Conservation (phyloP, 352 stramenopile species). For the Pythium angustatum region DNA sequence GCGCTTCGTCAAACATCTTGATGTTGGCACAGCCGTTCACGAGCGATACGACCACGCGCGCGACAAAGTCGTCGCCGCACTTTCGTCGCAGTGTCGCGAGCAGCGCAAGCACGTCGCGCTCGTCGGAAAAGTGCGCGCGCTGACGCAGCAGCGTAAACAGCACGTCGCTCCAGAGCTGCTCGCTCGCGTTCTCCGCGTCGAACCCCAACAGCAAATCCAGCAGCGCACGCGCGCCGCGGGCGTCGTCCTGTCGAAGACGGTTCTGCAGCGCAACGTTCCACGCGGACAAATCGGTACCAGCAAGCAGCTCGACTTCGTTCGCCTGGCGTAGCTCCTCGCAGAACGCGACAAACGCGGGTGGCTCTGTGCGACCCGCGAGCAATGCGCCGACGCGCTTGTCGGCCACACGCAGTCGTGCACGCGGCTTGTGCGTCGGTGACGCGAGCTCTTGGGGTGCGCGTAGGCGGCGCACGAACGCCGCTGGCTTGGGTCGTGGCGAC, state of each 20-base stretch:
- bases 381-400: slow-evolving; percentile 43
- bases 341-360: slow-evolving; percentile 35
- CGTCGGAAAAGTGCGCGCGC: slow-evolving; percentile 32
- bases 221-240: slow-evolving; percentile 45
- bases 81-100: slow-evolving; percentile 35
- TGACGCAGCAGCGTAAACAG: slow-evolving; percentile 73
- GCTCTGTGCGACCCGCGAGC: slow-evolving; percentile 34
- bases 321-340: slow-evolving; percentile 40
- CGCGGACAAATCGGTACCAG: slow-evolving; percentile 42
- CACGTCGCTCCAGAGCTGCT: slow-evolving; percentile 68
- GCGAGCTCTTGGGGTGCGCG: background rate
- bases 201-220: slow-evolving; percentile 54
- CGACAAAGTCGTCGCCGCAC: slow-evolving; percentile 51
- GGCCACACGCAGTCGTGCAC: slow-evolving; percentile 26
- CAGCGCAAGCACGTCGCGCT: slow-evolving; percentile 38
- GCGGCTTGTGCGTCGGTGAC: background rate
- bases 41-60: slow-evolving; percentile 43
- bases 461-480: slow-evolving; percentile 2
- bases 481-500: background rate
- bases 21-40: slow-evolving; percentile 72
- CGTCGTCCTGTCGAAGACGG: slow-evolving; percentile 49
- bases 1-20: slow-evolving; percentile 51
- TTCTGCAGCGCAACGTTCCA: slow-evolving; percentile 68
- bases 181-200: slow-evolving; percentile 46
- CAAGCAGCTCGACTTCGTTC: slow-evolving; percentile 47